Base-by-base conservation (phyloP, 306 rosid species). In the Ormosia emarginata region DNA sequence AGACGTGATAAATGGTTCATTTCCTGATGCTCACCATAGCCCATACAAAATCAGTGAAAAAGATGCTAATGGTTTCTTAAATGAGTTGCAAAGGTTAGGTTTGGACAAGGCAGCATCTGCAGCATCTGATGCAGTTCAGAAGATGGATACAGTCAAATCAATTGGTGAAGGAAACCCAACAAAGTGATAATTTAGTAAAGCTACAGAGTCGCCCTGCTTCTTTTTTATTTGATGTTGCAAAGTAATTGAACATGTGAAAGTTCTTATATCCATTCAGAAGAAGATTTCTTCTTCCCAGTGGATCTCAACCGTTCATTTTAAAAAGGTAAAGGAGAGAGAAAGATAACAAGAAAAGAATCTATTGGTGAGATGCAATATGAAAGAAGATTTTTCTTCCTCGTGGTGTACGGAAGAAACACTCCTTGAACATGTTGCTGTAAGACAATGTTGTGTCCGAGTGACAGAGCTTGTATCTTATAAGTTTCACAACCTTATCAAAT, bases 41-140 rank as follows among this genome's bases (percentile, higher is more conserved):
- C 98, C 96, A 0, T 95, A 95, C 79, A 89, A 92, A 88, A 93
- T 95, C 43, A 84, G 81, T 65, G 75, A 82, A 58, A 12, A 78
- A 18, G 96, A 92, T 79, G 87, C 85, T 34, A 7, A 84, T 52
- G 88, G 82, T 57, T 93, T 93, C 78, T 85, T 79, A 67, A 83
- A 68, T 78, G 97, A 94, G 82, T 86, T 94, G 82, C 87, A 86
- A 46, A 90, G 66, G 59, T 63, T 93, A 85, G 97, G 96, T 74
- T 84, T 93, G 44, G 88, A 81, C 84, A 80, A 88, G 82, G 98
- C 97, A 37, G 98, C 96, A 13, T 89, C 90, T 17, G 97, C 97
- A 2, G 98, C 92, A 24, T 24, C 24, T 36, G 95, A 88, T 84
- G 93, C 87, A 49, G 91, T 82, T 67, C 89, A 88, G 80, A 92